Evolutionary conservation across 169 alveolate genomes (phyloP).

Genomic region (Cryptosporidium felis): DNA sequence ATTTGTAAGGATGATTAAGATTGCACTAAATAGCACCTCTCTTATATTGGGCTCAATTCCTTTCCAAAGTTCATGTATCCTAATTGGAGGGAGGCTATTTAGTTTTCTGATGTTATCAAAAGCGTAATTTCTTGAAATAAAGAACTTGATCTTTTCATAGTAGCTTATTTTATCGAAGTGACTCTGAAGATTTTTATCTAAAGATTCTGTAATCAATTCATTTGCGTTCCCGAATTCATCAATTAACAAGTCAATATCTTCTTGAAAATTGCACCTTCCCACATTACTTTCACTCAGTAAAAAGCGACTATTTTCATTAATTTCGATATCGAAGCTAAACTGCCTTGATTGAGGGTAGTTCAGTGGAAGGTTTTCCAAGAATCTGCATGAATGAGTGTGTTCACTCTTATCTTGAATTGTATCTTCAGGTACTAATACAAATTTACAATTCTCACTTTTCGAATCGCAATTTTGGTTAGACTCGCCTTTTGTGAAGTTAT

Average conservation of each 20-base stretch:
- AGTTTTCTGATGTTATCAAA: slow-evolving; percentile 30
- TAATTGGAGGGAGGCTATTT: slow-evolving; percentile 43
- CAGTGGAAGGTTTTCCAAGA: neutral
- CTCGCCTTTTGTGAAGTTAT: too few relatives aligned
- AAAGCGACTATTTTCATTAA: neutral
- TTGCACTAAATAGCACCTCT: slow-evolving; percentile 6
- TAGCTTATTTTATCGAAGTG: slow-evolving; percentile 3
- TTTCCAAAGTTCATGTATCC: slow-evolving; percentile 64
- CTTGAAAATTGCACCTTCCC: neutral
- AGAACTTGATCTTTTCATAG: neutral
- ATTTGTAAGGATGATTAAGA: neutral
- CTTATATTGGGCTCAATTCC: slow-evolving; percentile 13
- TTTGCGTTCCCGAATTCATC: neutral
- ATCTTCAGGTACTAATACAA: neutral
- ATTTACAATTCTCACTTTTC: too few relatives aligned
- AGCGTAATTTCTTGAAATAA: slow-evolving; percentile 16
- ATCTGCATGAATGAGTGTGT: neutral
- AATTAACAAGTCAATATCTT: neutral
- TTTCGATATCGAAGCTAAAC: neutral
- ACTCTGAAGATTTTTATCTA: neutral
- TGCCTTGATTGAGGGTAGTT: neutral
- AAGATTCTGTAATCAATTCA: neutral
- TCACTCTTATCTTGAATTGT: neutral
- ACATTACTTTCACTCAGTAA: too few relatives aligned
- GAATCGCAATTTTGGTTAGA: too few relatives aligned